Percentiles rank a stretch among this genome's conserved stretches.
Conservation (phyloP, 2,329 filamentous ascomycete genomes). For the Aspergillus novoparasiticus region DNA sequence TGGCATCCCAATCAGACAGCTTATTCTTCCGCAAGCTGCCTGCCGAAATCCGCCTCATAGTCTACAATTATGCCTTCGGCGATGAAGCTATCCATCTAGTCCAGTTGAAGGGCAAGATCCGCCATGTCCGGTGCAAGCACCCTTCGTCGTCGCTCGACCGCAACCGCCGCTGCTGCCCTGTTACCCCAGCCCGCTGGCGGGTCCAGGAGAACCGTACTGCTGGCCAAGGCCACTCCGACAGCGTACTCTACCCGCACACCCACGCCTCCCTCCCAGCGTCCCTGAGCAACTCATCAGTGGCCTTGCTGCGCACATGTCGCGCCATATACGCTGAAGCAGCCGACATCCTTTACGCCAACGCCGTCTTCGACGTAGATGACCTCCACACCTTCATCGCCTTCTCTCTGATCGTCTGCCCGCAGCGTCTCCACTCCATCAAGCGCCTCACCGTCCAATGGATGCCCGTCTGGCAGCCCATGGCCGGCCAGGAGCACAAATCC, state of each 20-base stretch:
- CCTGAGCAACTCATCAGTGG: constrained; percentile 27
- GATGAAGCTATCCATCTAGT: constrained; percentile 39
- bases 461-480: constrained; percentile 38
- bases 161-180: constrained; percentile 38
- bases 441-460: constrained; percentile 36
- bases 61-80: constrained; percentile 41
- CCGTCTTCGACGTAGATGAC: constrained; percentile 40
- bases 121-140: constrained; percentile 36
- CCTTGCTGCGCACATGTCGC: constrained; percentile 37
- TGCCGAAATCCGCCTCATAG: constrained; percentile 41
- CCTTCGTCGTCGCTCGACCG: constrained; percentile 26
- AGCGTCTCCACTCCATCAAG: constrained; percentile 22
- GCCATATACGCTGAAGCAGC: constrained; percentile 39
- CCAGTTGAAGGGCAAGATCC: constrained; percentile 37
- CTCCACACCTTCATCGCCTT: constrained; percentile 41
- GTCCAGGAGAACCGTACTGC: constrained; percentile 1
- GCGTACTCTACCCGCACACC: constrained; percentile 40
- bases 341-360: constrained; percentile 30
- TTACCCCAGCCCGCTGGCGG: constrained; percentile 36
- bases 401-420: constrained; percentile 23
- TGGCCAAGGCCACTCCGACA: not conserved
- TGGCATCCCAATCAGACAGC: constrained; percentile 24
- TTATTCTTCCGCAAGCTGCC: constrained; percentile 33
- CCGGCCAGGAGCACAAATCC: constrained; percentile 29
- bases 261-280: constrained; percentile 25